Conservation (phyloP, 805 yeast genomes). For the Candida insectorum region DNA sequence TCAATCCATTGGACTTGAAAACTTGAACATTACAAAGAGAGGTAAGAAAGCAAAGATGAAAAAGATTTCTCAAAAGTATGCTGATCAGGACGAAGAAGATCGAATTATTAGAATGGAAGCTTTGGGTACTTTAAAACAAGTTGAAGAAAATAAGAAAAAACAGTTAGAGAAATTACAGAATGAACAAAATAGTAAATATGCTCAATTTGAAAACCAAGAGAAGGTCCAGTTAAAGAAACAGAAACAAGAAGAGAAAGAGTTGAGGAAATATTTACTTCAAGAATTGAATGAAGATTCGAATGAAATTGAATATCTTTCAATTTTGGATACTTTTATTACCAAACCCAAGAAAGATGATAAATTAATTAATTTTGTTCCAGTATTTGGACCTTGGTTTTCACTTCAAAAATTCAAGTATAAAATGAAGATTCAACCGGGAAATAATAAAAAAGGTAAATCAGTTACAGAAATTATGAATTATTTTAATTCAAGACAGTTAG, state of each 20-base stretch:
- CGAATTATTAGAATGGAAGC: slow-evolving; percentile 70
- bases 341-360: slow-evolving; percentile 49
- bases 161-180: slow-evolving; percentile 22
- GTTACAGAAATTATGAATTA: slow-evolving; percentile 62
- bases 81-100: slow-evolving; percentile 91
- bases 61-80: slow-evolving; percentile 79
- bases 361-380: slow-evolving; percentile 66
- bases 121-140: slow-evolving; percentile 75
- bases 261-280: slow-evolving; percentile 39
- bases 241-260: slow-evolving; percentile 43
- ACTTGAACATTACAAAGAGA: slow-evolving; percentile 36
- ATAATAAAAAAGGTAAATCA: slow-evolving; percentile 84
- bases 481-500: slow-evolving; percentile 50
- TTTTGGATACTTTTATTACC: slow-evolving; percentile 42
- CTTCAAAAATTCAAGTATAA: slow-evolving; percentile 72
- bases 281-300: slow-evolving; percentile 28
- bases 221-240: slow-evolving; percentile 42
- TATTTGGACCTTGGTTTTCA: slow-evolving; percentile 92
- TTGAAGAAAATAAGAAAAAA: slow-evolving; percentile 22
- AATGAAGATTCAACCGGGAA: slow-evolving; percentile 76
- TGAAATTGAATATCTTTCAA: slow-evolving; percentile 30
- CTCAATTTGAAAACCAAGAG: slow-evolving; percentile 17
- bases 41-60: slow-evolving; percentile 85
- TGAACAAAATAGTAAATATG: slow-evolving; percentile 22
- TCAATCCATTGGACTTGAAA: slow-evolving; percentile 5